A percentile compares a stretch with the other conserved stretches of the same genome.
phyloP scores from a whole-genome alignment of 2,329 filamentous ascomycete genomes.

The Capronia americana region DNA sequence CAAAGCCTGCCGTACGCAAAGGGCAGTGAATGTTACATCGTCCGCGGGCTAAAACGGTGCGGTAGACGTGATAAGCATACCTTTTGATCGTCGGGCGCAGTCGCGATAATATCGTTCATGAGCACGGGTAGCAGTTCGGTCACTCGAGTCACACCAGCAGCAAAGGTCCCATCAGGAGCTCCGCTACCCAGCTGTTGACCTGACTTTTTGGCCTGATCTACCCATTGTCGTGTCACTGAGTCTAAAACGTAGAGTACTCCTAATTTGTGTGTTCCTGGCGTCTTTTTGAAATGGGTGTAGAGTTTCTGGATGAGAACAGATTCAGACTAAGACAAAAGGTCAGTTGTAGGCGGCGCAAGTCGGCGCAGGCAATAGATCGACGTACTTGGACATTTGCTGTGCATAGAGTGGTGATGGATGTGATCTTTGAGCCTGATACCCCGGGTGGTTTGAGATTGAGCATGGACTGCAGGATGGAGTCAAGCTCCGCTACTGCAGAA shows the following conservation, averaged over 20 bases:
- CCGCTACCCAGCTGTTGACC: conserved; percentile 80
- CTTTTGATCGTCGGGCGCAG: conserved; percentile 93
- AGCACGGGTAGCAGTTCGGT: conserved; percentile 91
- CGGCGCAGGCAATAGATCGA: conserved; percentile 24
- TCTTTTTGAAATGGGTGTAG: conserved; percentile 95
- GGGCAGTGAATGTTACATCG: conserved; percentile 3
- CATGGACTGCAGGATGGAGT: conserved; percentile 89
- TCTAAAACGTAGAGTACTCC: conserved; percentile 99
- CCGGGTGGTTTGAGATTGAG: conserved; percentile 89
- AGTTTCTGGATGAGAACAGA: conserved; percentile 94
- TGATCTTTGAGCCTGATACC: conserved; percentile 91
- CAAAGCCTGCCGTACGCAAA: conserved; percentile 4
- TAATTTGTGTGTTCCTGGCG: conserved; percentile 92
- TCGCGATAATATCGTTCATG: conserved; percentile 93
- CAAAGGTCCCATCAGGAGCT: conserved; percentile 89
- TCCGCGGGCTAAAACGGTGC: conserved; percentile 1
- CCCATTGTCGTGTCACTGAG: conserved; percentile 98
- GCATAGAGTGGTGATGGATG: conserved; percentile 83
- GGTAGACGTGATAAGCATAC: conserved; percentile 62
- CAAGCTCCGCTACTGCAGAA: conserved; percentile 88
- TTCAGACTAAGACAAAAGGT: conserved; percentile 73
- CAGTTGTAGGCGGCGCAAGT: conserved; percentile 37
- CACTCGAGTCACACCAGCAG: conserved; percentile 93
- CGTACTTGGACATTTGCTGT: conserved; percentile 89
- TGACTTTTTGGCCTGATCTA: conserved; percentile 88